Evolutionary conservation across 148 eudicot genomes (phyloP), one percentile per base, ranked within the genome.

Genomic region (Silene uniflora): DNA sequence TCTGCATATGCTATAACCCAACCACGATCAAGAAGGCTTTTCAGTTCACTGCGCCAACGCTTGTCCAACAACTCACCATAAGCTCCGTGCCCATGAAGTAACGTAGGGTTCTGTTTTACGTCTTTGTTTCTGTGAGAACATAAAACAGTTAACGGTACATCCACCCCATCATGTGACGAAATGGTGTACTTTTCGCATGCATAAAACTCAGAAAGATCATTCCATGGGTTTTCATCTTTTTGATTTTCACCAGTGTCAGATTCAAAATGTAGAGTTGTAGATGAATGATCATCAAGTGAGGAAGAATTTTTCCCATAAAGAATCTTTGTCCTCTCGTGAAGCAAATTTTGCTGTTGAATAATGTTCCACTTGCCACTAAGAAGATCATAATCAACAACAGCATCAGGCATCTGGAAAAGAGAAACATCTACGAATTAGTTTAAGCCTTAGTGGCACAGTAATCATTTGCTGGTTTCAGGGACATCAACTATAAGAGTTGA

Each of bases 1-100:
- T 94, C 96, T 12, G 98, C 97, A 83, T 91, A 94, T 72, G 96
- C 98, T 81, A 94, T 79, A 81, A 94, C 83, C 98, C 98, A 94
- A 66, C 97, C 98, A 80, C 97, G 93, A 88, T 94, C 98, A 62
- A 94, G 96, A 83, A 94, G 92, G 85, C 96, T 94, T 85, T 90
- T 94, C 62, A 85, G 84, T 81, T 94, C 98, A 82, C 88, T 89
- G 52, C 90, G 87, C 98, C 98, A 94, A 56, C 98, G 84, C 83
- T 94, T 94, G 85, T 94, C 97, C 72, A 91, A 90, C 78, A 89
- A 73, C 83, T 94, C 98, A 2, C 98, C 93, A 82, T 91, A 94
- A 84, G 96, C 91, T 72, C 98, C 98, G 71, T 91, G 97, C 2
- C 85, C 98, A 84, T 94, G 97, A 80, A 94, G 93, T 76, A 91